A percentile compares a stretch with the other conserved stretches of the same genome.
Conservation (phyloP, 2,329 filamentous ascomycete genomes). For the Colletotrichum noveboracense region DNA sequence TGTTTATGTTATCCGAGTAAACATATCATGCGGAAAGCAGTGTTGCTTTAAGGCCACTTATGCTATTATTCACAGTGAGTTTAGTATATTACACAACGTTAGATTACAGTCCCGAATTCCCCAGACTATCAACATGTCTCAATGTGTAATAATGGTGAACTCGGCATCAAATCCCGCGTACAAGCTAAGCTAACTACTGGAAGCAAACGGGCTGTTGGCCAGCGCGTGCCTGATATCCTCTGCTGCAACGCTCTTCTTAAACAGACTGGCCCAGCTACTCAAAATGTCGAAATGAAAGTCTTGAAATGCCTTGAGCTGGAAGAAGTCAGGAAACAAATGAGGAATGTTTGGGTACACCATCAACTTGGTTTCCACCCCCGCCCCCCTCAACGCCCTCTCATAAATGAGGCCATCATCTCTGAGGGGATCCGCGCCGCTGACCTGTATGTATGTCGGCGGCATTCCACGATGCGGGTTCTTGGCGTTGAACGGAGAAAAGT, state of each 20-base stretch:
- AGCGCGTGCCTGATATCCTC: background rate
- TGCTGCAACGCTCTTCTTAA: background rate
- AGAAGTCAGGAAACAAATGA: background rate
- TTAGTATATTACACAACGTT: too few relatives aligned
- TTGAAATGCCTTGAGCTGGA: background rate
- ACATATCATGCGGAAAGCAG: accelerated
- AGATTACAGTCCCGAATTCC: too few relatives aligned
- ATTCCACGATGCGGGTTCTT: slow-evolving; percentile 34
- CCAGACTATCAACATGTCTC: too few relatives aligned
- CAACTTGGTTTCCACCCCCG: slow-evolving; percentile 44
- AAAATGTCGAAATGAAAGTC: background rate
- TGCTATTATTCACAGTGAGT: background rate
- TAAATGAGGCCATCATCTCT: slow-evolving; percentile 60
- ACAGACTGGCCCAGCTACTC: background rate
- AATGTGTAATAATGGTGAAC: accelerated
- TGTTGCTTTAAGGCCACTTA: accelerated
- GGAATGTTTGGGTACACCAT: background rate
- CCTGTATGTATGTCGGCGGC: slow-evolving; percentile 53
- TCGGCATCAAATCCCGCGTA: background rate
- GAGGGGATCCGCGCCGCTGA: slow-evolving; percentile 53
- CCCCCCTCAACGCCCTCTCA: slow-evolving; percentile 48
- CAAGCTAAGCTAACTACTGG: background rate
- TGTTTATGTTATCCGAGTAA: too few relatives aligned
- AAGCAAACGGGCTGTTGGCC: background rate
- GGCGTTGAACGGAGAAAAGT: slow-evolving; percentile 36